These are phyloP conservation scores for Sinapis alba DNA, from an alignment of 441 rosid genomes.

Conservation along the genomic window DNA sequence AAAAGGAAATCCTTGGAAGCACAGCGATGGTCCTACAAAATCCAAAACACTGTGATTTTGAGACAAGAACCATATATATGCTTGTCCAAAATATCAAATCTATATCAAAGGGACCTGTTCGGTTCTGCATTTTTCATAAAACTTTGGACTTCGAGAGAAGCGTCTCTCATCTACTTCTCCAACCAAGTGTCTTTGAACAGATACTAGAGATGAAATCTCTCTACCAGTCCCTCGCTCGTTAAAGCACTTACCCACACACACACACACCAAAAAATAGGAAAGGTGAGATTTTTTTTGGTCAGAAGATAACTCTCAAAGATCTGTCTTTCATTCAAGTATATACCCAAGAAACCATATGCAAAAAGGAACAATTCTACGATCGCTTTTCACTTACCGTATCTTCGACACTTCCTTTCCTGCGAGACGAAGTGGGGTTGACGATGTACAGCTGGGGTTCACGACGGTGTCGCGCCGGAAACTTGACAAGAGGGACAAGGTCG, in stretches of 20 bases:
- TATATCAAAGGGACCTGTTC: slow-evolving; percentile 17
- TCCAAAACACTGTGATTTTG: slow-evolving; percentile 2
- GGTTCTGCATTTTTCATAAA: slow-evolving; percentile 22
- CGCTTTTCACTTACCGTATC: slow-evolving; percentile 23
- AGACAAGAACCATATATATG: not conserved
- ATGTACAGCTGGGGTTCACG: slow-evolving; percentile 35
- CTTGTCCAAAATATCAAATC: slow-evolving; percentile 6
- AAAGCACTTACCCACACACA: slow-evolving; percentile 45
- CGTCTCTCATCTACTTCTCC: slow-evolving; percentile 16
- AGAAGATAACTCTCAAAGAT: not conserved
- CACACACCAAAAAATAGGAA: not conserved
- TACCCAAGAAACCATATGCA: no score
- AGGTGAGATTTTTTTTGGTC: not conserved
- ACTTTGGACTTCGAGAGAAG: not conserved
- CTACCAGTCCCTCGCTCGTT: slow-evolving; percentile 49
- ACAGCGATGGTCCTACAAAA: slow-evolving; percentile 37
- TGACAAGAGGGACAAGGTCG: not conserved
- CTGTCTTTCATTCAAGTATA: not conserved
- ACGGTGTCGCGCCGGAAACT: not conserved
- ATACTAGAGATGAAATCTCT: slow-evolving; percentile 47
- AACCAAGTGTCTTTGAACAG: not conserved
- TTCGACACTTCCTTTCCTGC: not conserved
- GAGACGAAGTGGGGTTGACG: slow-evolving; percentile 23
- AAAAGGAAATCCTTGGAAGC: slow-evolving; percentile 42
- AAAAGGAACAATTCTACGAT: no score